Evolutionary conservation across 169 alveolate genomes (phyloP).

Genomic region (Plasmodium yoelii): DNA sequence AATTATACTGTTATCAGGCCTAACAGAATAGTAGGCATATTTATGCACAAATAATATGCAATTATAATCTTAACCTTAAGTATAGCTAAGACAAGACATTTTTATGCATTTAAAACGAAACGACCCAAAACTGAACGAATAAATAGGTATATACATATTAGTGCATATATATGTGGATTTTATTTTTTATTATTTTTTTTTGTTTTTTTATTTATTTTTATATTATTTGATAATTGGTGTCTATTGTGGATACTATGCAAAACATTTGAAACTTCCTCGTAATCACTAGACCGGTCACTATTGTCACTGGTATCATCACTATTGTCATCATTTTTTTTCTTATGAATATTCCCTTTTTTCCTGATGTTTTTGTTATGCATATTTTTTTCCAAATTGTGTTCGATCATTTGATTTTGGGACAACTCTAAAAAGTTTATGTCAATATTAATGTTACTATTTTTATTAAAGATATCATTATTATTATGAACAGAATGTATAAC

Average conservation of each 20-base stretch:
- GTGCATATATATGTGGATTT: not conserved
- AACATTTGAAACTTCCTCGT: constrained; percentile 49
- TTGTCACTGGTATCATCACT: constrained; percentile 2
- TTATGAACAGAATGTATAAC: constrained; percentile 15
- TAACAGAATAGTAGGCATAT: too few species aligned
- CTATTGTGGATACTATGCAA: constrained; percentile 42
- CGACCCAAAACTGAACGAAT: too few species aligned
- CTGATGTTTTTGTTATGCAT: constrained; percentile 5
- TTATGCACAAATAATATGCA: too few species aligned
- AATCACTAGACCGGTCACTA: constrained; percentile 18
- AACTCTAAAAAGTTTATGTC: constrained; percentile 39
- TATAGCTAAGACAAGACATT: too few species aligned
- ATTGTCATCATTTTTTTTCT: not conserved
- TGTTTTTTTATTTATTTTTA: constrained; percentile 2
- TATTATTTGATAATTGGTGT: not conserved
- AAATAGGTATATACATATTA: too few species aligned
- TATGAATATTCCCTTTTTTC: not conserved
- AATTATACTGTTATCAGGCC: too few species aligned
- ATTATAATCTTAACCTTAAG: too few species aligned
- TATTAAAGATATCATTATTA: constrained; percentile 13
- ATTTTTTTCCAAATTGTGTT: not conserved
- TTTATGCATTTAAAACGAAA: too few species aligned
- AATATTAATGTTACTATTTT: constrained; percentile 14
- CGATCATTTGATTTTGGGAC: constrained; percentile 13
- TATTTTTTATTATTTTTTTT: not conserved